phyloP scores from a whole-genome alignment of 306 rosid species.

The Quercus agrifolia region DNA sequence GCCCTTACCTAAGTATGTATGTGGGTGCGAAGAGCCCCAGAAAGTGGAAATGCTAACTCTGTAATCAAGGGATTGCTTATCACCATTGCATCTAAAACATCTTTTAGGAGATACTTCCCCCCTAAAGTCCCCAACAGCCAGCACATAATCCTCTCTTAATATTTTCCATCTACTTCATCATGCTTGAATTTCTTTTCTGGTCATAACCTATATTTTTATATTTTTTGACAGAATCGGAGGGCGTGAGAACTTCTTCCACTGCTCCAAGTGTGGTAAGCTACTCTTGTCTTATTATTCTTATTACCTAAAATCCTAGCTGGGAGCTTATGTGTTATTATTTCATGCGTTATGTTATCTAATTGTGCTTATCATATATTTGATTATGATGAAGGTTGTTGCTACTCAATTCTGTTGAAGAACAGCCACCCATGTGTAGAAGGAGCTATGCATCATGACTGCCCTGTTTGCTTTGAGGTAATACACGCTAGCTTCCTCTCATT shows the following conservation, averaged over 20 bases:
- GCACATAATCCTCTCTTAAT: neutral
- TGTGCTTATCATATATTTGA: neutral
- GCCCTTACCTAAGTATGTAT: no score
- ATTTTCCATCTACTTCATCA: neutral
- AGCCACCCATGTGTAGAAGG: slow-evolving; percentile 90
- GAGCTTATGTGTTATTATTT: neutral
- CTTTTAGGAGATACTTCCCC: neutral
- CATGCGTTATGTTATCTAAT: neutral
- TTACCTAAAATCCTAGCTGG: neutral
- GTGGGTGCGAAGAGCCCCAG: neutral
- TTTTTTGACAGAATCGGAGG: slow-evolving; percentile 69
- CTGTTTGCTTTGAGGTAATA: slow-evolving; percentile 87
- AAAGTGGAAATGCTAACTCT: neutral
- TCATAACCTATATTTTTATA: slow-evolving; percentile 14
- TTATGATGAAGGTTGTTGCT: slow-evolving; percentile 67
- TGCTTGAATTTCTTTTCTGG: neutral
- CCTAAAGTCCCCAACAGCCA: neutral
- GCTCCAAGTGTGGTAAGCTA: slow-evolving; percentile 76
- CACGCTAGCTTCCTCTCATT: neutral
- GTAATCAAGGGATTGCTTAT: neutral
- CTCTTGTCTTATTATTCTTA: neutral
- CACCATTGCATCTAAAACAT: neutral
- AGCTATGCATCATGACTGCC: slow-evolving; percentile 95
- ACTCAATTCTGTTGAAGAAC: slow-evolving; percentile 53
- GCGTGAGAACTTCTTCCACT: slow-evolving; percentile 71